Evolutionary conservation across 257 asterid genomes (phyloP), one percentile per base, ranked within the genome.

Genomic region (Solanum neorickii): DNA sequence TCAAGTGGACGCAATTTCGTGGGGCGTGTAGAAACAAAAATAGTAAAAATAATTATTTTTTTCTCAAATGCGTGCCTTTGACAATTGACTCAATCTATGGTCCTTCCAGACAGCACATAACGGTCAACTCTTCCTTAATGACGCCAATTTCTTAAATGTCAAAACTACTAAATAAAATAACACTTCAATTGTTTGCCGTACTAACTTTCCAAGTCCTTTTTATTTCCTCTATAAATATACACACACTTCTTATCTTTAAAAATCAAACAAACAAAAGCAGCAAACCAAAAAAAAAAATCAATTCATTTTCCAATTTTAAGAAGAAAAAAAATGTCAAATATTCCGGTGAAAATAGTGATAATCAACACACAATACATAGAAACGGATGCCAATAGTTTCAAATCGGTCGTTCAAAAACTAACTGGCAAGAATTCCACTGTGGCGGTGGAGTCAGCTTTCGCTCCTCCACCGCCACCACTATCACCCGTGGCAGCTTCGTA

Each of bases 311-410:
- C 66, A 12, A 46, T 76, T 65, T 83, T 65, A 60, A 20, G 12
- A 56, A 18, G 14, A 49, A 27, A 13, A 25, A 56, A 23, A 29
- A 84, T 44, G 82, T 85, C 87, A 83, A 65, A 65, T n/a, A 66
- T 41, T 25, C 90, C 92, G 1, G 90, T 92, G 39, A 92, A 91
- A 88, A 78, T 92, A 23, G 91, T 92, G 75, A 89, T 92, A 74
- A 92, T 92, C 88, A 90, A 89, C 87, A 92, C 94, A 7, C 91
- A 90, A 49, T 92, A 91, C 47, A 90, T 92, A 20, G 91, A 90
- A 65, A 92, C 92, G 0, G 94, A 92, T 80, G 89, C 91, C 44
- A 46, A 25, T 60, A 92, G 91, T 85, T 92, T 92, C 90, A 91
- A 92, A 76, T 91, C 94, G 12, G 92, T 92, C 12, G 94, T 92